phyloP scores from a whole-genome alignment of 305 asterid genomes.

The Fraxinus albicans region DNA sequence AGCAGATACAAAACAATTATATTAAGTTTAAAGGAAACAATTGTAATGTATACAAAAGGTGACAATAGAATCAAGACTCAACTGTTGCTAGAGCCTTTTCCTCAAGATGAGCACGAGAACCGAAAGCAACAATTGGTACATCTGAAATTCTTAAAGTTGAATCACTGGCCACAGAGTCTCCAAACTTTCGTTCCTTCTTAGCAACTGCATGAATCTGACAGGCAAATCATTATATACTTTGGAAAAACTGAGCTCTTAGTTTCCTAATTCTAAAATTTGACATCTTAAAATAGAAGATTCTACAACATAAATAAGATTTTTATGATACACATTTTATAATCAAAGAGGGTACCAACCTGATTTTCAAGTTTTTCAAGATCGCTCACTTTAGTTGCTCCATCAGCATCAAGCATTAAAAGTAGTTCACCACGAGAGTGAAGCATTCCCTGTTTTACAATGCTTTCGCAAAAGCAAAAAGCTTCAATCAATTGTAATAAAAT shows the following conservation, averaged over 20 bases:
- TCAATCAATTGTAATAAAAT: not conserved
- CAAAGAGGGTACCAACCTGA: conserved; percentile 56
- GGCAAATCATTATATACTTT: conserved; percentile 38
- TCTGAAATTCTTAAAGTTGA: conserved; percentile 59
- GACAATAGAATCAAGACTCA: conserved; percentile 41
- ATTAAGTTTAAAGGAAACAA: conserved; percentile 5
- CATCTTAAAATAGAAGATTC: not conserved
- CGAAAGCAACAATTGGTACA: conserved; percentile 80
- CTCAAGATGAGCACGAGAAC: conserved; percentile 99
- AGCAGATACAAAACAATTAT: conserved; percentile 11
- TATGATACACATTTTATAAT: conserved; percentile 6
- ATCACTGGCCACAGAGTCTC: conserved; percentile 57
- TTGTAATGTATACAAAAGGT: conserved; percentile 22
- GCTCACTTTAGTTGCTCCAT: conserved; percentile 59
- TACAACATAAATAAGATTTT: not conserved
- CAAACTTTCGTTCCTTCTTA: conserved; percentile 45
- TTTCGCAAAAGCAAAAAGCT: not conserved
- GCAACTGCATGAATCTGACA: conserved; percentile 85
- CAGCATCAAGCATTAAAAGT: conserved; percentile 98
- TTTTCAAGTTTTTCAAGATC: conserved; percentile 97
- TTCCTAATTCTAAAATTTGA: not conserved
- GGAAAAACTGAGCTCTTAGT: conserved; percentile 4
- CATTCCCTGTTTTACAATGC: not conserved
- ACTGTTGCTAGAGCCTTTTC: conserved; percentile 95
- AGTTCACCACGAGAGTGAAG: conserved; percentile 37